Evolutionary conservation across 2,329 filamentous ascomycete genomes (phyloP), one percentile per base, ranked within the genome.

Genomic region (Blastomyces gilchristii): DNA sequence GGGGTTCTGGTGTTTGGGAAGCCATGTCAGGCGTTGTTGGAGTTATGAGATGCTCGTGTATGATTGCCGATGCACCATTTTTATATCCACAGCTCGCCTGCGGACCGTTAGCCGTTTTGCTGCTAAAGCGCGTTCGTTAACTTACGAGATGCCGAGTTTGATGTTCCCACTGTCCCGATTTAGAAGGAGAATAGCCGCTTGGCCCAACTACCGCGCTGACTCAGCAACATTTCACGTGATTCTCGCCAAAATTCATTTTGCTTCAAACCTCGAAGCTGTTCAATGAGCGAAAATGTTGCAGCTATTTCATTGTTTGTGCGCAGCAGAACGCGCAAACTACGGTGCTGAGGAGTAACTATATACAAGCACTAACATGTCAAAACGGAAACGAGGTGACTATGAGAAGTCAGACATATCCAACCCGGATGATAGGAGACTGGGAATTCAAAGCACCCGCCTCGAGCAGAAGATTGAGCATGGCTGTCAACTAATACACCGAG

Each of bases 381-480:
- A 78, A 68, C 72, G 76, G 63, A 78, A 78, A 66, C 71, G 72
- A 62, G 69, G 70, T 56, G 75, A 76, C 31, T 61, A 71, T 22
- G 68, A 73, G 58, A 70, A 67, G 43, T 60, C 67, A 45, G 45
- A 60, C 60, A 57, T 67, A 22, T 66, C 67, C 37, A 64, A 63
- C 60, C 58, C 41, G n/a, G 50, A 60, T 62, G 69, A 70, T 58
- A 70, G 71, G 62, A 72, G 70, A 60, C 65, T 73, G 43, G 67
- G 70, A 4, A 68, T 75, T 57, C 75, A 75, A 67, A 69, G 69
- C 8, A 68, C 72, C 43, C 75, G 78, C 18, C 69, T 82, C 3
- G 74, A 76, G 47, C 71, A 78, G 61, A 79, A 80, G 66, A 76
- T 85, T 63, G 75, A 80, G 41, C 76, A 80, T 57, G 80, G 79